Evolutionary conservation across 768 basidiomycete genomes (phyloP).

Genomic region (Cyclocybe cylindracea): DNA sequence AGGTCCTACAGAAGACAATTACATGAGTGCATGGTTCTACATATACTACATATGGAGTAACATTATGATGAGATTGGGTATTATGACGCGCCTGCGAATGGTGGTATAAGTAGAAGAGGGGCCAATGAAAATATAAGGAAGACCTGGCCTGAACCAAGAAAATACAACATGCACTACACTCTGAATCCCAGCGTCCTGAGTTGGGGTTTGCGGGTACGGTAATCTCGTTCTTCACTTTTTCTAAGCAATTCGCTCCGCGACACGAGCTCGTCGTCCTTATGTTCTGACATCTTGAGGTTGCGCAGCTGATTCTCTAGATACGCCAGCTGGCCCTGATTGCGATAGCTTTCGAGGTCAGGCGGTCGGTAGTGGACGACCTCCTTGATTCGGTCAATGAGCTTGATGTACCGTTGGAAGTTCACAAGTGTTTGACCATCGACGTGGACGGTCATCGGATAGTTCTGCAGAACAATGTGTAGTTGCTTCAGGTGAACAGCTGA

Average conservation of each 20-base stretch:
- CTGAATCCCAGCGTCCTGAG: slow-evolving; percentile 16
- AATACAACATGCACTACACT: neutral
- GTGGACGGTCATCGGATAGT: slow-evolving; percentile 27
- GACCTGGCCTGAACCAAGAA: neutral
- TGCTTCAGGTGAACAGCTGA: slow-evolving; percentile 42
- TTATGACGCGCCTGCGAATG: neutral
- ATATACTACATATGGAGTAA: neutral
- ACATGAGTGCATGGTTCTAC: too few relatives aligned
- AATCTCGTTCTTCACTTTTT: slow-evolving; percentile 24
- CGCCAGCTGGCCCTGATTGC: slow-evolving; percentile 34
- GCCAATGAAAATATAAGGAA: neutral
- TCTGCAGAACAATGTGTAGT: slow-evolving; percentile 30
- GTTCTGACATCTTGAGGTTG: slow-evolving; percentile 23
- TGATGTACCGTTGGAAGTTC: slow-evolving; percentile 42
- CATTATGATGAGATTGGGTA: neutral
- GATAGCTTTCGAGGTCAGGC: slow-evolving; percentile 32
- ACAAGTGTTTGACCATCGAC: slow-evolving; percentile 36
- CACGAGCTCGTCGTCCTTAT: slow-evolving; percentile 34
- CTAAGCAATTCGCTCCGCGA: slow-evolving; percentile 31
- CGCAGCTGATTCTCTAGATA: slow-evolving; percentile 43
- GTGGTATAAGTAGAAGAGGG: neutral
- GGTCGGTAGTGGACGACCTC: slow-evolving; percentile 31
- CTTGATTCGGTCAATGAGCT: slow-evolving; percentile 37
- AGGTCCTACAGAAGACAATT: too few relatives aligned
- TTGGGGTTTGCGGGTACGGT: slow-evolving; percentile 13